Base-by-base conservation (phyloP, 805 yeast genomes). In the Allodekkera sacchari region DNA sequence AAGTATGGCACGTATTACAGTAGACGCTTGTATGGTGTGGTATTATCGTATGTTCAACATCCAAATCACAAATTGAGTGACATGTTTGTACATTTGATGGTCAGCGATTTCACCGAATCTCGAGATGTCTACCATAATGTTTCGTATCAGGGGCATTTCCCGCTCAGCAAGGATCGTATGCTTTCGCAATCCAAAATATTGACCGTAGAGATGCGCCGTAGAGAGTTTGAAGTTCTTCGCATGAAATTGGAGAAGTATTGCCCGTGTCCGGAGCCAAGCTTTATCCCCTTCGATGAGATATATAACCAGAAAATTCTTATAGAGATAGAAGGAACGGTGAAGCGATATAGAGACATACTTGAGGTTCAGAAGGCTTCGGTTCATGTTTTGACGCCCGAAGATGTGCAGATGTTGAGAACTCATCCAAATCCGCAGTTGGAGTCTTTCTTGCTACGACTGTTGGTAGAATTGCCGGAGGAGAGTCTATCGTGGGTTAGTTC, bases 41-140 rank as follows among this genome's bases (percentile, higher is more conserved):
- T 45, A 4, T 25, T 45, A 5, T 36, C 47, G 1, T 45, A 39
- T 24, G 15, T 29, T 17, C 13, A 22, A 3, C 42, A 34, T 10
- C 11, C 14, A 7, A 19, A 24, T n/a, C 26, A 20, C 6, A 36
- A 18, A 10, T 20, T 21, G 25, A 14, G 25, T 12, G 27, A 25
- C 11, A 18, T 16, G 6, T 36, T 33, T 36, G 36, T 32, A 10
- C 11, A 26, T 5, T 7, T 40, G 7, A 31, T 31, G 15, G 41
- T 42, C 7, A 47, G 53, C 1, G 57, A 52, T 30, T 43, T 51
- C 31, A 50, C 53, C 5, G 18, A 22, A 3, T 32, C 46, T 5
- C 12, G 18, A 4, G 28, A 32, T 18, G 22, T 42, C 4, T 24
- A 21, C 11, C 10, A 13, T 3, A 28, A 30, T 12, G 27, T 22